Evolutionary conservation across 176 grass and related monocot genomes (phyloP).

Genomic region (Carex kokanica): DNA sequence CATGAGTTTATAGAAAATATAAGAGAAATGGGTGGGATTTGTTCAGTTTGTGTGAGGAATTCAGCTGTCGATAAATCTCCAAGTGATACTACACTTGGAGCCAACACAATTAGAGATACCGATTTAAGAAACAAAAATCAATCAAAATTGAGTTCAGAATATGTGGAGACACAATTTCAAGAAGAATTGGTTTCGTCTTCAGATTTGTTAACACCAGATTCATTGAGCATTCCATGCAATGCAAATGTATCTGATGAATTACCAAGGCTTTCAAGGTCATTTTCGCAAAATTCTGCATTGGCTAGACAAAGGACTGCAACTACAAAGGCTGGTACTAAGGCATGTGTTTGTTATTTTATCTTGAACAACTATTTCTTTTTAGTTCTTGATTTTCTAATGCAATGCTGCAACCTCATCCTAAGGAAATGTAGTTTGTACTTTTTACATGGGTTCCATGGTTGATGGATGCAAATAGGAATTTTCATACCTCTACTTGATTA

Average conservation of each 20-base stretch:
- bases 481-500: constrained; percentile 19
- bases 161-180: constrained; percentile 37
- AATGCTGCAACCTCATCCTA: background rate
- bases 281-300: constrained; percentile 63
- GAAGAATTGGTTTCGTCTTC: constrained; percentile 47
- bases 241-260: background rate
- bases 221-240: constrained; percentile 29
- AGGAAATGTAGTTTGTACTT: background rate
- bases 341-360: constrained; percentile 27
- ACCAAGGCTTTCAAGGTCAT: constrained; percentile 43
- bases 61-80: constrained; percentile 83
- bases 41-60: constrained; percentile 80
- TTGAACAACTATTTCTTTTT: constrained; percentile 6
- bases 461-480: background rate
- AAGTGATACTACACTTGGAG: constrained; percentile 57
- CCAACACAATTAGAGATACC: constrained; percentile 38
- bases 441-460: background rate
- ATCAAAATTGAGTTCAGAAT: constrained; percentile 31
- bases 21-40: constrained; percentile 70
- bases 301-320: constrained; percentile 41
- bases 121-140: constrained; percentile 26
- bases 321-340: constrained; percentile 56
- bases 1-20: constrained; percentile 14
- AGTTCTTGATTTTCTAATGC: background rate
- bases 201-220: constrained; percentile 33